phyloP scores from a whole-genome alignment of 2,329 filamentous ascomycete species.

The Beauveria pseudobassiana region DNA sequence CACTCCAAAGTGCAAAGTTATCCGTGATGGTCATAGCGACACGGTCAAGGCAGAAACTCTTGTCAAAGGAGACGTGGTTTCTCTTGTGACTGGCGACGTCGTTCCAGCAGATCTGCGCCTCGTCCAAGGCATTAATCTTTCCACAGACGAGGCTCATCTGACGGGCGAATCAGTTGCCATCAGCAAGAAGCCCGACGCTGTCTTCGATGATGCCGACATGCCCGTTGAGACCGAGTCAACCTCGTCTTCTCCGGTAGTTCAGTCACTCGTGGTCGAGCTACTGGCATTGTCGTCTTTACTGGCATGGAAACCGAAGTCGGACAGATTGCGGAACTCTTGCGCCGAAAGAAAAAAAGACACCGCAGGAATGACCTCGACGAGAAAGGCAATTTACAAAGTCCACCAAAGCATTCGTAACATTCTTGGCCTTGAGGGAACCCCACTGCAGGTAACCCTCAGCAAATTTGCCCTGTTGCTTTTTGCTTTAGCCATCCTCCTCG shows the following conservation, averaged over 20 bases:
- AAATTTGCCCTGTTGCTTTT: conserved; percentile 80
- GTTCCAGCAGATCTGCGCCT: conserved; percentile 62
- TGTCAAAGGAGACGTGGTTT: conserved; percentile 59
- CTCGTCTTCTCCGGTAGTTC: conserved; percentile 65
- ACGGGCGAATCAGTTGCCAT: conserved; percentile 68
- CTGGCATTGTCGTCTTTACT: conserved; percentile 61
- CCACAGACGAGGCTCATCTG: conserved; percentile 67
- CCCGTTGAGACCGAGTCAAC: conserved; percentile 62
- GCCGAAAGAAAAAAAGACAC: conserved; percentile 43
- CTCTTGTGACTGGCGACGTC: conserved; percentile 57
- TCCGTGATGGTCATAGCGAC: conserved; percentile 44
- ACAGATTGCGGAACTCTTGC: conserved; percentile 64
- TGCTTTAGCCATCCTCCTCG: conserved; percentile 56
- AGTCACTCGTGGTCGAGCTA: conserved; percentile 63
- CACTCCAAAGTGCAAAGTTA: conserved; percentile 51
- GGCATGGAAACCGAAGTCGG: conserved; percentile 71
- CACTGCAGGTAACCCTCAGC: conserved; percentile 75
- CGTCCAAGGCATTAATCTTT: conserved; percentile 62
- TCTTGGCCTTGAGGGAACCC: conserved; percentile 66
- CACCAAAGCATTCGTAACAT: conserved; percentile 42
- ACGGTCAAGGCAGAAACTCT: conserved; percentile 48
- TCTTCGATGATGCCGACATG: conserved; percentile 45
- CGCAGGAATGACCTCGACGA: conserved; percentile 33
- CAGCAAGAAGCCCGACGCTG: conserved; percentile 52
- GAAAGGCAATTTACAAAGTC: conserved; percentile 34